A percentile compares a stretch with the other conserved stretches of the same genome.
Conservation (phyloP, 352 stramenopile species). For the Pythium volutum region DNA sequence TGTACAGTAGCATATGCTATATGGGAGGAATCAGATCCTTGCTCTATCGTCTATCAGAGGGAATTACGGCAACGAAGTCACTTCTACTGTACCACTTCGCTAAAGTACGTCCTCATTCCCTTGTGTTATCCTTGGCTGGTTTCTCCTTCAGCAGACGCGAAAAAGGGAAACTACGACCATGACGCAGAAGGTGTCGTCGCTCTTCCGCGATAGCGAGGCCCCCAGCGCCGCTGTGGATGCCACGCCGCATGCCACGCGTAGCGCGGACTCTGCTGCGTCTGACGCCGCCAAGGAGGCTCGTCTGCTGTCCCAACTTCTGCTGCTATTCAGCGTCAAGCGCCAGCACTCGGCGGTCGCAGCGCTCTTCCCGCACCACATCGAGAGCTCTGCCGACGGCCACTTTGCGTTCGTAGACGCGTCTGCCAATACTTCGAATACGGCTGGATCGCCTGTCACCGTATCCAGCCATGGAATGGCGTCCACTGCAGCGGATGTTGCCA, state of each 20-base stretch:
- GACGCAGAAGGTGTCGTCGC: conserved; percentile 22
- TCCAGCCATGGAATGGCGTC: conserved; percentile 15
- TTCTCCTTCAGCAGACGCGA: background rate
- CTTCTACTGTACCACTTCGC: background rate
- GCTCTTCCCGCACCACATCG: conserved; percentile 21
- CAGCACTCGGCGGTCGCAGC: conserved; percentile 24
- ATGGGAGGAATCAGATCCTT: background rate
- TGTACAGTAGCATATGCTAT: background rate
- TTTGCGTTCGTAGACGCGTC: conserved; percentile 11
- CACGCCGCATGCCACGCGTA: background rate
- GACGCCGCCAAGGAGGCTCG: conserved; percentile 31
- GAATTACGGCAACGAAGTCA: background rate
- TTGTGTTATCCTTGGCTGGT: background rate
- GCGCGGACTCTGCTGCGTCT: conserved; percentile 11
- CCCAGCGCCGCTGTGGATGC: conserved; percentile 8
- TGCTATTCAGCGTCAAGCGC: conserved; percentile 37
- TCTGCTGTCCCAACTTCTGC: conserved; percentile 44
- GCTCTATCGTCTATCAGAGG: background rate
- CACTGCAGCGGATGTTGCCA: conserved; percentile 2
- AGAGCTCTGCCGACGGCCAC: conserved; percentile 13
- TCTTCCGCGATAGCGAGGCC: conserved; percentile 22
- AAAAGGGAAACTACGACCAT: conserved; percentile 8
- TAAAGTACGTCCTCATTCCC: background rate
- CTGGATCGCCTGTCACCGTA: background rate
- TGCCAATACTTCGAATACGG: background rate